Evolutionary conservation across 148 eudicot genomes (phyloP), one percentile per base, ranked within the genome.

Genomic region (Rhododendron ovatum): DNA sequence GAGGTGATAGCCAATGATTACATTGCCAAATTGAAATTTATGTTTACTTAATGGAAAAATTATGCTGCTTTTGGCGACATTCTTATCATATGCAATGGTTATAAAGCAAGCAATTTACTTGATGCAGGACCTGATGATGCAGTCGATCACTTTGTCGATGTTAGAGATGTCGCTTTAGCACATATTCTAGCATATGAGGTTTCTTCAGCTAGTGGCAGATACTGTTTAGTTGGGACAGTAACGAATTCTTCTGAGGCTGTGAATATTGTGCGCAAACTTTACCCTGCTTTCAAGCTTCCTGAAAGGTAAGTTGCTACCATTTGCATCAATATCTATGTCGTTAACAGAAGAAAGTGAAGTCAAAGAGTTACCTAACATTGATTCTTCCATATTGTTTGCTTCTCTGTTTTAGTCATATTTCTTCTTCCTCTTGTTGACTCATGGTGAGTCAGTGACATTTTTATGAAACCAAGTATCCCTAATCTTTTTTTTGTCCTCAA

Each of bases 161-260:
- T 92, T 73, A 90, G 91, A 80, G 94, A 94, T 89, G 92, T 92
- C 15, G 93, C 90, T 7, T 48, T 80, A 65, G 94, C 93, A 11
- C 96, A 94, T 78, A 80, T 94, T 41, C 84, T 20, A 83, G 96
- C 96, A 77, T 92, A 88, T 74, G 96, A 94, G 86, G 79, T 80
- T 63, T 87, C 92, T 84, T 90, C 91, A 3, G 94, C 96, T 12
- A 86, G 59, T 80, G 96, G 94, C n/a, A 90, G 96, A 84, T 94
- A 92, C 69, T 89, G 91, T 76, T 82, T 94, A 43, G 93, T 90
- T 37, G 91, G 82, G 47, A 81, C 59, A 67, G 90, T 89, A 57
- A 37, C 80, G 0, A 80, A 75, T 80, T 20, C 30, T 45, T 87
- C 90, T 1, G 89, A 89, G 51, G 69, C 84, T 39, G 50, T 92